These are phyloP conservation scores for thale cress (Arabidopsis thaliana) DNA, from an alignment of 345 rosid species.

Conservation along the genomic window DNA sequence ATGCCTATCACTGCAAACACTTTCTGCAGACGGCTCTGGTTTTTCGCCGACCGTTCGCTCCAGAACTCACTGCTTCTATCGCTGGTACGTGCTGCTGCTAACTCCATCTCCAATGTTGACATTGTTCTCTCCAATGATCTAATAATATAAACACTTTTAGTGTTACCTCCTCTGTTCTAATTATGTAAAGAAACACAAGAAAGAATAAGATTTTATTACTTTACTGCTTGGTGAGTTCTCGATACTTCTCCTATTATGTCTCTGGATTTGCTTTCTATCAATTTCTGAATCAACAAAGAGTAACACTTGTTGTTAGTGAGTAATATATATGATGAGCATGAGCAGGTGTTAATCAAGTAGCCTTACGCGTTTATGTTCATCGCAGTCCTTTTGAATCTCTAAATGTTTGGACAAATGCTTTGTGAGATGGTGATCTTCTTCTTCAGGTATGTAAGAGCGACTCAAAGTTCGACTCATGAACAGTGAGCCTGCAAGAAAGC, in stretches of 20 bases:
- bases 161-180: conserved; percentile 16
- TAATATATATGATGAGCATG: background rate
- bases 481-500: conserved; percentile 80
- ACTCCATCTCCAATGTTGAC: conserved; percentile 67
- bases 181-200: background rate
- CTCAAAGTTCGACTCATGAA: conserved; percentile 58
- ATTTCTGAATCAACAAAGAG: conserved; percentile 49
- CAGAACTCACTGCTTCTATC: conserved; percentile 37
- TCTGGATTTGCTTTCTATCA: conserved; percentile 60
- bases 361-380: conserved; percentile 79
- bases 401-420: conserved; percentile 38
- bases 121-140: conserved; percentile 79
- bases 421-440: conserved; percentile 38
- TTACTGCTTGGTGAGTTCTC: conserved; percentile 69
- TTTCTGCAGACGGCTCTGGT: conserved; percentile 54
- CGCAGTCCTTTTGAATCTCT: conserved; percentile 54
- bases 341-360: background rate
- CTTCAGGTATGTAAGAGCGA: conserved; percentile 37
- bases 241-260: conserved; percentile 72
- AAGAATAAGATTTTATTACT: conserved; percentile 30
- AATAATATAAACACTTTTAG: conserved; percentile 29
- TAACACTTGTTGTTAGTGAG: background rate
- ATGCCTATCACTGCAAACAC: conserved; percentile 87
- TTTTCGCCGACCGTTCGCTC: conserved; percentile 37
- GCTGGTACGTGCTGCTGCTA: conserved; percentile 56